Evolutionary conservation across 495 filamentous ascomycete species (phyloP), one percentile per base, ranked within the genome.

Genomic region (Chaetomium tenue): DNA sequence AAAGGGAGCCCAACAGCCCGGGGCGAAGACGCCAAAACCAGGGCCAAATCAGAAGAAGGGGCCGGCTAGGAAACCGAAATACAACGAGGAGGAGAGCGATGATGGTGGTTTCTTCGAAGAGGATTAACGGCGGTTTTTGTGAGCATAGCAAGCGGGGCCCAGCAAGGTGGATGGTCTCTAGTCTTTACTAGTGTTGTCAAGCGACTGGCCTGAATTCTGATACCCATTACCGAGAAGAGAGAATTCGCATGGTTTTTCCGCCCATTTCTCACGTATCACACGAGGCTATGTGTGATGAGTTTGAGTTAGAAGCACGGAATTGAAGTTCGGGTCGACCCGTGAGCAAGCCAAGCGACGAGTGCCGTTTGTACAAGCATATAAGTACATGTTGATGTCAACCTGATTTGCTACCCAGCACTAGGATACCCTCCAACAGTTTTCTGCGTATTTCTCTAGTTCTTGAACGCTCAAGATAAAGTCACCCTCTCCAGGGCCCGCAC

Each of bases 51-150:
- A 44, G 37, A 23, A 28, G 23, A 22, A 56, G 42, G n/a, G 63
- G 61, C 28, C 25, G n/a, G 46, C 26, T 8, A 26, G 20, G 7
- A 8, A 11, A 51, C 56, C 44, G 20, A 39, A 39, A n/a, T 22
- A 40, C 8, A 40, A 60, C 20, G 37, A 52, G 15, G 63, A 66
- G 13, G 69, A 67, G 2, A 72, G 67, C 28, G 71, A 75, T 25
- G 72, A 50, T 8, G 68, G 68, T 42, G 74, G 70, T 50, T 77
- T 77, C 63, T 77, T 77, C 44, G 75, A 77, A 51, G 61, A 72
- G 61, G 58, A 64, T 30, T 58, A 55, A 55, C 20, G 26, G 22
- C n/a, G 30, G 16, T 48, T 30, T 40, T 54, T 50, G 26, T 22
- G 37, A 42, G 39, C 20, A 30, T 40, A 25, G 9, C 33, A 53